Conservation (phyloP, 164 flowering plant genomes). For the Vitis labrusca region DNA sequence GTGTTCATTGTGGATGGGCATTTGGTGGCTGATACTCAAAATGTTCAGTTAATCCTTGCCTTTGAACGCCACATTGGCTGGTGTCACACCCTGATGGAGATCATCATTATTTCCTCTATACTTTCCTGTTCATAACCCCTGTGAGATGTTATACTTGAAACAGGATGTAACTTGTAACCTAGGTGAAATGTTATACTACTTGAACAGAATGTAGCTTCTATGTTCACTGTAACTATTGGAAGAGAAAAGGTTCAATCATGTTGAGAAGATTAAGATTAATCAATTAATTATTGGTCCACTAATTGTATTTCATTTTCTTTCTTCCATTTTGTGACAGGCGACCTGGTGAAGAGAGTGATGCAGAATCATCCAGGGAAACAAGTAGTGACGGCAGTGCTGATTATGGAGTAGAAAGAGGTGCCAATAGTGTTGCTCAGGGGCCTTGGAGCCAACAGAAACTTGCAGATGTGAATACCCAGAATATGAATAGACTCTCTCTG, state of each 20-base stretch:
- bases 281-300: background rate
- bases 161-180: no score
- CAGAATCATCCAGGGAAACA: conserved; percentile 53
- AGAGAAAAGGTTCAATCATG: no score
- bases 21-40: no score
- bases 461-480: conserved; percentile 17
- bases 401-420: conserved; percentile 27
- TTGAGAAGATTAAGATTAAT: background rate
- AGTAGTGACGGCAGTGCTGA: conserved; percentile 63
- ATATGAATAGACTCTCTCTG: conserved; percentile 21
- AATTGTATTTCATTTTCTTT: background rate
- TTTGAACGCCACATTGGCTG: background rate
- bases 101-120: no score
- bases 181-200: background rate
- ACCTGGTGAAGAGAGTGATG: conserved; percentile 57
- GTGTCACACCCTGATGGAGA: background rate
- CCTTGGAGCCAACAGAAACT: conserved; percentile 24
- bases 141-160: no score
- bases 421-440: conserved; percentile 15
- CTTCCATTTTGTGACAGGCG: conserved; percentile 28
- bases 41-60: background rate
- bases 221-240: background rate
- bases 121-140: no score
- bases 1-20: no score
- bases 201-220: background rate